These are phyloP conservation scores for Hypoxylon sp. DNA, from an alignment of 2,329 filamentous ascomycete species.

Conservation along the genomic window DNA sequence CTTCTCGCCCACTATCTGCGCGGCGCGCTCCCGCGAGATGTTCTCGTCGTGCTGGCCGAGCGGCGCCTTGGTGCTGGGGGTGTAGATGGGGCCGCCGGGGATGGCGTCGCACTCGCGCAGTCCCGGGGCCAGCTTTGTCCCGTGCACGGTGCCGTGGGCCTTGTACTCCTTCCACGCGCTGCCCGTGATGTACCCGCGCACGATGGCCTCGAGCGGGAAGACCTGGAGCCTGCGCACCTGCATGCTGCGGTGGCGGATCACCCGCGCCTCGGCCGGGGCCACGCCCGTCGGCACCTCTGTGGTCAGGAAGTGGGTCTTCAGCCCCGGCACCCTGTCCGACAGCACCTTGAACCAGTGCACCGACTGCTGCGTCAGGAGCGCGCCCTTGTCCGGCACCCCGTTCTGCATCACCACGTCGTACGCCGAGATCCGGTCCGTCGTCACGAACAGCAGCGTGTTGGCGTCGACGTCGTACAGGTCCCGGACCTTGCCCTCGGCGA, in stretches of 20 bases:
- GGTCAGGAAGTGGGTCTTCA: constrained; percentile 61
- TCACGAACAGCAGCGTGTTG: constrained; percentile 79
- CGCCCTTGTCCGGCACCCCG: constrained; percentile 63
- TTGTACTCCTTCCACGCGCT: constrained; percentile 83
- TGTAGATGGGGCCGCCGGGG: constrained; percentile 70
- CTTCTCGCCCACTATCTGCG: constrained; percentile 68
- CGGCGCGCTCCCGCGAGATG: constrained; percentile 75
- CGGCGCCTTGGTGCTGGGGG: constrained; percentile 86
- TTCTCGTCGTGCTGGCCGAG: constrained; percentile 84
- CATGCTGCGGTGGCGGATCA: constrained; percentile 76
- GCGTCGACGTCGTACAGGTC: constrained; percentile 80
- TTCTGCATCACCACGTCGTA: constrained; percentile 76
- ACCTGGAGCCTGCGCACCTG: constrained; percentile 76
- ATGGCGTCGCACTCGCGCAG: constrained; percentile 76
- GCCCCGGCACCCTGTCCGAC: constrained; percentile 53
- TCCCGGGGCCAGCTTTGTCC: constrained; percentile 72
- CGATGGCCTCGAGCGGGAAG: constrained; percentile 82
- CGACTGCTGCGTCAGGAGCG: constrained; percentile 56
- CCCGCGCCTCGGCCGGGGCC: constrained; percentile 55
- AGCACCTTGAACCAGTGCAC: constrained; percentile 65
- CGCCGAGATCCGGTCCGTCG: constrained; percentile 90
- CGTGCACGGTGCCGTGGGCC: constrained; percentile 79
- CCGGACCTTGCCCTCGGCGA: constrained; percentile 71
- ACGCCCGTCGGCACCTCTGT: constrained; percentile 42
- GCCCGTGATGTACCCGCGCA: constrained; percentile 90